Evolutionary conservation across 2,329 filamentous ascomycete genomes (phyloP).

Genomic region (Ustilaginoidea virens): DNA sequence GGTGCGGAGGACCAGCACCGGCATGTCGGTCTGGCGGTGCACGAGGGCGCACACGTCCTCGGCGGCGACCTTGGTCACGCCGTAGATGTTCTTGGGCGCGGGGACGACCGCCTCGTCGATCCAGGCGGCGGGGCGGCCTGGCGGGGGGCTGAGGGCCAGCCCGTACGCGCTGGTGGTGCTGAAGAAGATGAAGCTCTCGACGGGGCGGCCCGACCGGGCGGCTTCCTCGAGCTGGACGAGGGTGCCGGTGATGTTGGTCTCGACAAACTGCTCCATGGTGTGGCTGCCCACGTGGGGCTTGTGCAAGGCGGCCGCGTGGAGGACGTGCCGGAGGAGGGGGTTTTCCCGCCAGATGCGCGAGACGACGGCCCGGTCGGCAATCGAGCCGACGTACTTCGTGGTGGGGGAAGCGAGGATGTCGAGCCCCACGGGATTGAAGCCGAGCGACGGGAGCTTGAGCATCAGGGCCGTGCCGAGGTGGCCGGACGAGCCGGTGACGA

Average conservation of each 20-base stretch:
- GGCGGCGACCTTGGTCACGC: conserved; percentile 30
- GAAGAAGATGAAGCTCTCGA: conserved; percentile 27
- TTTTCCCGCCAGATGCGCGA: conserved; percentile 14
- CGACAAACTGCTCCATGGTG: conserved; percentile 25
- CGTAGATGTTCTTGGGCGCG: conserved; percentile 32
- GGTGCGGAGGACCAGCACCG: conserved; percentile 27
- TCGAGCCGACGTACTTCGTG: conserved; percentile 20
- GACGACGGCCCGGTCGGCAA: conserved; percentile 21
- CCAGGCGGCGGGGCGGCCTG: conserved; percentile 24
- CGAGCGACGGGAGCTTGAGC: conserved; percentile 22
- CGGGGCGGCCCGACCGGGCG: conserved; percentile 8
- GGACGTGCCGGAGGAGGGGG: conserved; percentile 22
- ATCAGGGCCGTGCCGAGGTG: conserved; percentile 30
- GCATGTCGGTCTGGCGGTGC: conserved; percentile 21
- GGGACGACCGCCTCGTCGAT: conserved; percentile 26
- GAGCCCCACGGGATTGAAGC: conserved; percentile 25
- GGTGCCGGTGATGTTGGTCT: conserved; percentile 29
- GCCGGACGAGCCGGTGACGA: conserved; percentile 30
- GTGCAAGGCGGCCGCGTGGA: conserved; percentile 30
- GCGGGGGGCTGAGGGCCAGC: conserved; percentile 19
- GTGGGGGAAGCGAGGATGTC: conserved; percentile 24
- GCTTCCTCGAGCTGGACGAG: conserved; percentile 25
- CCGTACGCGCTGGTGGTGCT: conserved; percentile 32
- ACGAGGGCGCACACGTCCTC: conserved; percentile 30
- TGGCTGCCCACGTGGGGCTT: conserved; percentile 31